A percentile compares a stretch with the other conserved stretches of the same genome.
These are phyloP conservation scores for Luzula sylvatica DNA, from an alignment of 176 grass and related monocot species.

Conservation along the genomic window DNA sequence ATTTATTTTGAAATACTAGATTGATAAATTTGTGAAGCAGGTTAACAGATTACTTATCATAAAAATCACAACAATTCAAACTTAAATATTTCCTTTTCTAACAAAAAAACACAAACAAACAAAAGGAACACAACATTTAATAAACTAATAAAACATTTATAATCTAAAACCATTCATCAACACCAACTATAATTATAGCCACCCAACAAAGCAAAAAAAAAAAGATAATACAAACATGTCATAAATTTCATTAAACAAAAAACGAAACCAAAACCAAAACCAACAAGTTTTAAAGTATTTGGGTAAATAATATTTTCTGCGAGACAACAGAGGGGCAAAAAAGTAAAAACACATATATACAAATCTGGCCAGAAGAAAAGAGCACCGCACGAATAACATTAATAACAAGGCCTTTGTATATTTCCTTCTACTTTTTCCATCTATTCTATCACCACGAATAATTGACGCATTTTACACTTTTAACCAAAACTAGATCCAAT, in stretches of 20 bases:
- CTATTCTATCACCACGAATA: conserved; percentile 9
- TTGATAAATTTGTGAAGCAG: too few relatives aligned
- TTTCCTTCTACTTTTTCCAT: conserved; percentile 20
- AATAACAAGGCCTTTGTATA: conserved; percentile 1
- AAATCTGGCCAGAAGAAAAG: conserved; percentile 15
- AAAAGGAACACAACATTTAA: too few relatives aligned
- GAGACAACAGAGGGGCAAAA: conserved; percentile 12
- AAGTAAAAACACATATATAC: conserved; percentile 16
- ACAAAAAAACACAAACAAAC: too few relatives aligned
- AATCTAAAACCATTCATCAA: too few relatives aligned
- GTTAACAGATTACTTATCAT: too few relatives aligned
- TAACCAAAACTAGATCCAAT: not conserved
- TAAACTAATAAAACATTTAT: too few relatives aligned
- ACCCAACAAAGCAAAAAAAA: not conserved
- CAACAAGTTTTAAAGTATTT: conserved; percentile 6
- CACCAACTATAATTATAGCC: conserved; percentile 5
- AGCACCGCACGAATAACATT: conserved; percentile 12
- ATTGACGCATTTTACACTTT: conserved; percentile 10
- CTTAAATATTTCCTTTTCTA: too few relatives aligned
- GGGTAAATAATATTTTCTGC: conserved; percentile 7
- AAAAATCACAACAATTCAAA: too few relatives aligned
- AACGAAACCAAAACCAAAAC: conserved; percentile 12
- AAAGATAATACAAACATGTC: conserved; percentile 19
- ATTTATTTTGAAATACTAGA: too few relatives aligned
- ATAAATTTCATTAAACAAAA: conserved; percentile 5